These are phyloP conservation scores for Populus trichocarpa DNA, from an alignment of 441 rosid species.

Conservation along the genomic window DNA sequence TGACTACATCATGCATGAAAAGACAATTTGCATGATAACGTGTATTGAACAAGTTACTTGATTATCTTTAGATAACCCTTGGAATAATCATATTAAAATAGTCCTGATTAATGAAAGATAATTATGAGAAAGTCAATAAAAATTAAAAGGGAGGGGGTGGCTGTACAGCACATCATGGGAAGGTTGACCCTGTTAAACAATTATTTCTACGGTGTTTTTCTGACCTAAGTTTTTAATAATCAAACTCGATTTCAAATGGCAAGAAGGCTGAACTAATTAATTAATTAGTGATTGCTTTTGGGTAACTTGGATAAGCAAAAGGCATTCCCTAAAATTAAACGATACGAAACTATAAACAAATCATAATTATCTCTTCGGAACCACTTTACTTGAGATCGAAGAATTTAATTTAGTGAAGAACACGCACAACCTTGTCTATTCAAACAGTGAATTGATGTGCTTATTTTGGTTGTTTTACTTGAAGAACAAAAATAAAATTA, in stretches of 20 bases:
- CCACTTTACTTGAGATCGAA: neutral
- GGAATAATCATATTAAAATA: too few relatives aligned
- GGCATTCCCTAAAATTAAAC: neutral
- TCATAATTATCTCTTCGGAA: neutral
- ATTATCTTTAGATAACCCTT: neutral
- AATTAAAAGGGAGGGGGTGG: neutral
- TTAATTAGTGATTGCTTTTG: neutral
- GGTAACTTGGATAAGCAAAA: neutral
- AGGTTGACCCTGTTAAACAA: neutral
- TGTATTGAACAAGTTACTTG: neutral
- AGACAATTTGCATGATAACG: too few relatives aligned
- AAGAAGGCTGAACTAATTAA: neutral
- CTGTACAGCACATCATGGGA: neutral
- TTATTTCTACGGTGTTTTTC: neutral
- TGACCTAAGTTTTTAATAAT: neutral
- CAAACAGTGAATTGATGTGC: neutral
- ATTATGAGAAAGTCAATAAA: too few relatives aligned
- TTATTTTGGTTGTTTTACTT: neutral
- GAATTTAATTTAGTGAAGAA: neutral
- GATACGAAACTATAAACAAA: neutral
- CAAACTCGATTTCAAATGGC: conserved; percentile 8
- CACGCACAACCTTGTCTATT: neutral
- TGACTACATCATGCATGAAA: neutral
- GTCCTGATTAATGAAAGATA: neutral
- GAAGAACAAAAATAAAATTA: neutral